Conservation (phyloP, 2,329 filamentous ascomycete genomes). For the Penicillium oxalicum region DNA sequence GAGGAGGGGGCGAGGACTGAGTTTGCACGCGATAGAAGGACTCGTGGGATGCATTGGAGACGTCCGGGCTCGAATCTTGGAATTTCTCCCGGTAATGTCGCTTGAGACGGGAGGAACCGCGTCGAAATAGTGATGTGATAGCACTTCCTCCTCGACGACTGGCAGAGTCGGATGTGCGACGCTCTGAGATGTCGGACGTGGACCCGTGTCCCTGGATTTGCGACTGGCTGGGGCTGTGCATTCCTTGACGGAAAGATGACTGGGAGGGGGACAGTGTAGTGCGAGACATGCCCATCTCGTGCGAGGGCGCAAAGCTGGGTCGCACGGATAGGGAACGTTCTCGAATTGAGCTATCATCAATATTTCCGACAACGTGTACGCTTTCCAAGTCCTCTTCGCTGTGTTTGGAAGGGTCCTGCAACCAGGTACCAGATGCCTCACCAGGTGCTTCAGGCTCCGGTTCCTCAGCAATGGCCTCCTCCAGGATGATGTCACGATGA, state of each 20-base stretch:
- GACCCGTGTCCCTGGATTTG: slow-evolving; percentile 48
- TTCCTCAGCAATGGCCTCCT: slow-evolving; percentile 7
- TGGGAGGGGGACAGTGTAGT: slow-evolving; percentile 31
- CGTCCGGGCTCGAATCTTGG: slow-evolving; percentile 62
- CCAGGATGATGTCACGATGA: not conserved
- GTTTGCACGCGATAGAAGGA: slow-evolving; percentile 62
- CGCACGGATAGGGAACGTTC: slow-evolving; percentile 24
- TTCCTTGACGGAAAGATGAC: slow-evolving; percentile 43
- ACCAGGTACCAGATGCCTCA: slow-evolving; percentile 27
- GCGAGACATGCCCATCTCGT: slow-evolving; percentile 29
- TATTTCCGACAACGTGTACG: slow-evolving; percentile 27
- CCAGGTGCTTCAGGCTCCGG: not conserved
- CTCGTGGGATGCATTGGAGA: slow-evolving; percentile 85
- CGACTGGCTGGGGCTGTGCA: slow-evolving; percentile 49
- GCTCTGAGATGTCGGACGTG: slow-evolving; percentile 47
- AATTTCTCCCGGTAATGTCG: slow-evolving; percentile 47
- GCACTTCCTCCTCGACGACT: slow-evolving; percentile 40
- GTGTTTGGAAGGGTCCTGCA: slow-evolving; percentile 29
- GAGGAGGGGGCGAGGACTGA: slow-evolving; percentile 40
- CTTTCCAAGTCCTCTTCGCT: slow-evolving; percentile 25
- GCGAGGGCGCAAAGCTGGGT: slow-evolving; percentile 30
- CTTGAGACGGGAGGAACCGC: slow-evolving; percentile 53
- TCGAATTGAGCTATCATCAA: slow-evolving; percentile 31
- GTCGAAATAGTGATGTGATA: slow-evolving; percentile 71
- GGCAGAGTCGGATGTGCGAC: slow-evolving; percentile 53